Percentiles rank a stretch among this genome's conserved stretches.
These are phyloP conservation scores for Paulinella micropora DNA, from an alignment of 78 protist genomes.

Conservation along the genomic window DNA sequence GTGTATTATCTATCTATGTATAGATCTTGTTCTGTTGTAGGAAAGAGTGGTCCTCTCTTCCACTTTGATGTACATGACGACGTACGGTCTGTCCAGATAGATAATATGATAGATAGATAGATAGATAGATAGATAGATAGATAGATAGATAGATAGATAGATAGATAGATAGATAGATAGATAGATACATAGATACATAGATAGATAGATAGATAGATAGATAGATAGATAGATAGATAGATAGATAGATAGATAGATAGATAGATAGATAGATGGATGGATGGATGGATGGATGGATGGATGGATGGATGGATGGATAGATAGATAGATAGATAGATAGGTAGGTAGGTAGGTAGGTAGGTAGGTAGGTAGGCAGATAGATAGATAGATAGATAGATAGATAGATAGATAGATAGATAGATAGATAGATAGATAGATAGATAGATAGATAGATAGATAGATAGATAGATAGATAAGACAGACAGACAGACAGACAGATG, in stretches of 20 bases:
- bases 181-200: background rate
- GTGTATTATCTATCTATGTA: too few species aligned
- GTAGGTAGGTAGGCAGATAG: background rate
- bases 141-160: background rate
- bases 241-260: background rate
- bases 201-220: background rate
- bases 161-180: background rate
- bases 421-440: background rate
- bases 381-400: background rate
- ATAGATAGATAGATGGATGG: background rate
- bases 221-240: background rate
- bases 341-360: background rate
- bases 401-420: background rate
- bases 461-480: background rate
- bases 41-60: constrained; percentile 8
- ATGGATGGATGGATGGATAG: background rate
- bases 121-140: background rate
- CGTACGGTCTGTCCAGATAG: background rate
- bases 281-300: background rate
- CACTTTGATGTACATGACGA: constrained; percentile 2
- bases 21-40: too few species aligned
- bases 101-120: background rate
- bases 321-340: background rate
- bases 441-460: background rate
- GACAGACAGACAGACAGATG: background rate